Conservation (phyloP, 352 stramenopile species). For the Phytophthora podocarpi region DNA sequence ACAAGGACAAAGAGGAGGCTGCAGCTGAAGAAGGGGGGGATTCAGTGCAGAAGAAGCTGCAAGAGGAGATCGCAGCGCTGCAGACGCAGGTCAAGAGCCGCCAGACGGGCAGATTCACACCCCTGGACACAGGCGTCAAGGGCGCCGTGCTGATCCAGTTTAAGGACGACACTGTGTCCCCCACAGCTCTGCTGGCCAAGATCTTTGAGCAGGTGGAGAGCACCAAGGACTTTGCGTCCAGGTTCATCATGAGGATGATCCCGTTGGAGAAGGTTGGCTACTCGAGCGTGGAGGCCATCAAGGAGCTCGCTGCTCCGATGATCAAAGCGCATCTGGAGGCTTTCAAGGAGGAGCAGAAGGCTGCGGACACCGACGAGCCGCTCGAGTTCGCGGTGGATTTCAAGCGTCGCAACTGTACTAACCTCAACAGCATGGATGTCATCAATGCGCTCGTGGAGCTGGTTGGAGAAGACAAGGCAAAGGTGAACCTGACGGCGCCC, state of each 20-base stretch:
- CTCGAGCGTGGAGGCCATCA: slow-evolving; percentile 66
- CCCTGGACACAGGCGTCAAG: slow-evolving; percentile 77
- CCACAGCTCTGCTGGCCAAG: slow-evolving; percentile 51
- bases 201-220: slow-evolving; percentile 69
- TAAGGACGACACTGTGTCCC: slow-evolving; percentile 54
- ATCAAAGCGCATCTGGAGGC: slow-evolving; percentile 53
- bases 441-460: slow-evolving; percentile 69
- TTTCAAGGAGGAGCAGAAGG: slow-evolving; percentile 33
- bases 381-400: slow-evolving; percentile 70
- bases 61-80: slow-evolving; percentile 71
- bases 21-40: slow-evolving; percentile 24
- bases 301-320: slow-evolving; percentile 55
- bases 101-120: slow-evolving; percentile 70
- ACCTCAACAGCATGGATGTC: slow-evolving; percentile 73
- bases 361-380: slow-evolving; percentile 22
- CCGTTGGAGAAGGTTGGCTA: slow-evolving; percentile 75
- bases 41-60: slow-evolving; percentile 68
- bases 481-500: slow-evolving; percentile 76
- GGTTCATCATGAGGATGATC: slow-evolving; percentile 79
- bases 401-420: slow-evolving; percentile 80
- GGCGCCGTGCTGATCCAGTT: slow-evolving; percentile 74
- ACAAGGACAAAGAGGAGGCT: slow-evolving; percentile 21
- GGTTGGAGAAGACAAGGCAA: slow-evolving; percentile 59
- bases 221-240: slow-evolving; percentile 73
- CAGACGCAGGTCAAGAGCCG: slow-evolving; percentile 60